These are phyloP conservation scores for Volvox africanus DNA, from an alignment of 139 green algal genomes.

Conservation along the genomic window DNA sequence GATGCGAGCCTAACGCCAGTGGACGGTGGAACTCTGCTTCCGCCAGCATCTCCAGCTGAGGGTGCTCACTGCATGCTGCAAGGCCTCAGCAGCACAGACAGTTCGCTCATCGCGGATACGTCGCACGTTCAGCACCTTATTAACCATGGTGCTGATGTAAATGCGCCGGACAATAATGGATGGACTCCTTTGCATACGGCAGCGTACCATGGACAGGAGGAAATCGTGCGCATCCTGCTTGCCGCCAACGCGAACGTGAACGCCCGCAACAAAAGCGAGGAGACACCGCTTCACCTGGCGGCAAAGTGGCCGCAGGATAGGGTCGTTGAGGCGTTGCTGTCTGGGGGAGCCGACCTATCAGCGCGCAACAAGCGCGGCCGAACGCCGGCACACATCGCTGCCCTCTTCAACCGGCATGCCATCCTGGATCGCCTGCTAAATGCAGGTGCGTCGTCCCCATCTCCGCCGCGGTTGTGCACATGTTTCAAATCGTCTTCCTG, in stretches of 20 bases:
- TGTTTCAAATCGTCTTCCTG: not conserved
- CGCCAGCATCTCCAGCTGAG: not conserved
- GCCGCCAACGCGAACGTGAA: constrained; percentile 36
- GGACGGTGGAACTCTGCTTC: constrained; percentile 32
- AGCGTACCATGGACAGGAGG: constrained; percentile 57
- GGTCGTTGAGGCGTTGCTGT: constrained; percentile 48
- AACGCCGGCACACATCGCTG: constrained; percentile 50
- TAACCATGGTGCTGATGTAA: constrained; percentile 47
- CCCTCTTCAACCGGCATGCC: constrained; percentile 46
- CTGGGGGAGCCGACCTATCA: constrained; percentile 42
- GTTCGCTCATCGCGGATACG: not conserved
- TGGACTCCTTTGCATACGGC: constrained; percentile 53
- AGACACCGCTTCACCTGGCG: constrained; percentile 55
- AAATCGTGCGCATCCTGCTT: constrained; percentile 47
- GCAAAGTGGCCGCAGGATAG: constrained; percentile 61
- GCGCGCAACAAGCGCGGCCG: constrained; percentile 51
- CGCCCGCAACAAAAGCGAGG: constrained; percentile 35
- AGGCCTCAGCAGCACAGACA: not conserved
- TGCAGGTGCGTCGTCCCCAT: constrained; percentile 29
- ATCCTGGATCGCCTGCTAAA: constrained; percentile 54
- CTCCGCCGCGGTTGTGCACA: too few species aligned
- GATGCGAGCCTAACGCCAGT: constrained; percentile 1
- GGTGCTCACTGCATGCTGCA: not conserved
- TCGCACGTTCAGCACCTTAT: constrained; percentile 45
- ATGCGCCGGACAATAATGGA: constrained; percentile 49